Evolutionary conservation across 2,329 filamentous ascomycete species (phyloP), one percentile per base, ranked within the genome.

Genomic region (Aspergillus quadrilineatus): DNA sequence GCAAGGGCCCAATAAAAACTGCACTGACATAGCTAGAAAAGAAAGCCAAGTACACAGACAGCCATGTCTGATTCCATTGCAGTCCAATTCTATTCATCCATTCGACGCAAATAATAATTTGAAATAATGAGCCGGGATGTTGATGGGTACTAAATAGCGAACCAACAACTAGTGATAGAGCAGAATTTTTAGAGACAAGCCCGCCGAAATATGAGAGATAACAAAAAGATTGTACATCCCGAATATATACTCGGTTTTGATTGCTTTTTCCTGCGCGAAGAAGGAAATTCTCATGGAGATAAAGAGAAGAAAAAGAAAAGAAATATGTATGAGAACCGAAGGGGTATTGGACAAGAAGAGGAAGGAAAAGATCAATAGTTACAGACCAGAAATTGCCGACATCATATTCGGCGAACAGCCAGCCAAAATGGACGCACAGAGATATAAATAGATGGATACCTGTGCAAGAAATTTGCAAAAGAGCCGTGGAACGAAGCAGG

Each of bases 291-390:
- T 22, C 22, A 22, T 22, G 2, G 22, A 22, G 22, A 14, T 14
- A 37, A 37, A 14, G 34, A 45, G 14, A 30, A 2, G 22, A 45
- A 45, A 7, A 45, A 30, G n/a, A 32, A 15, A 39, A 41, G 5
- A 32, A 46, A 53, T 45, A 45, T 45, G n/a, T 52, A 47, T 32
- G 28, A 32, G 14, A 39, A 46, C 28, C 28, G 34, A 49, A 46
- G 43, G 50, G 50, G 54, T 51, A 51, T 51, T 55, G 63, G 36
- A 56, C 60, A 50, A 42, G 10, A 50, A 42, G 10, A 22, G 8
- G 15, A 55, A 39, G 22, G 39, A 32, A 44, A 44, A 22, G 12
- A 28, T 14, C 7, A 36, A 46, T 46, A 46, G 22, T 32, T 46
- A 29, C 22, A 46, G 32, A 47, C 41, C 32, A 29, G 30, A 37